phyloP scores from a whole-genome alignment of 345 rosid genomes.

The Aurinia saxatilis region DNA sequence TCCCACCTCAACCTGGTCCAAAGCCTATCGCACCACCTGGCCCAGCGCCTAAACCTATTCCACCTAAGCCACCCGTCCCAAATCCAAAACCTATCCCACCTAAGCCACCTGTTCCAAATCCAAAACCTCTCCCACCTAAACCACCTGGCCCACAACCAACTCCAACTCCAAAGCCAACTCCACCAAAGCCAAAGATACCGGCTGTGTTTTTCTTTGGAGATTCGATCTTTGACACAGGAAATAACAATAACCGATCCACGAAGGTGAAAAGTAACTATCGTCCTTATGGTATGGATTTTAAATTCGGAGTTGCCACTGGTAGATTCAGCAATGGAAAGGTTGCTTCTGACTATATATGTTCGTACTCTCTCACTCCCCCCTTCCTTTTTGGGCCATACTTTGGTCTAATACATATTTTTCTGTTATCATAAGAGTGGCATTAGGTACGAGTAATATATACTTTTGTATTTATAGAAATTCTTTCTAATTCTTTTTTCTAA shows the following conservation, averaged over 20 bases:
- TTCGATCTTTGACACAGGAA: conserved; percentile 49
- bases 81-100: conserved; percentile 10
- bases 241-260: conserved; percentile 35
- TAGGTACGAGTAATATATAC: no score
- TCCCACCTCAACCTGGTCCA: conserved; percentile 1
- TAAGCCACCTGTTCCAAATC: background rate
- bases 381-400: background rate
- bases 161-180: background rate
- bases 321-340: conserved; percentile 48
- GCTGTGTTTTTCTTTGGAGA: conserved; percentile 49
- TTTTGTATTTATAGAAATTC: background rate
- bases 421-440: background rate
- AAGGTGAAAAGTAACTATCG: conserved; percentile 40
- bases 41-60: background rate
- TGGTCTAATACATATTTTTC: background rate
- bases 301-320: conserved; percentile 42
- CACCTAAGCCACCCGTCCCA: background rate
- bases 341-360: conserved; percentile 37
- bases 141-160: background rate
- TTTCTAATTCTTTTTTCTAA: background rate
- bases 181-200: conserved; percentile 25
- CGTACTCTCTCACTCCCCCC: background rate
- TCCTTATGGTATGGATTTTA: conserved; percentile 48
- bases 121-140: conserved; percentile 18
- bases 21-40: conserved; percentile 4